Evolutionary conservation across 805 yeast species (phyloP).

Genomic region (Metschnikowia similis): DNA sequence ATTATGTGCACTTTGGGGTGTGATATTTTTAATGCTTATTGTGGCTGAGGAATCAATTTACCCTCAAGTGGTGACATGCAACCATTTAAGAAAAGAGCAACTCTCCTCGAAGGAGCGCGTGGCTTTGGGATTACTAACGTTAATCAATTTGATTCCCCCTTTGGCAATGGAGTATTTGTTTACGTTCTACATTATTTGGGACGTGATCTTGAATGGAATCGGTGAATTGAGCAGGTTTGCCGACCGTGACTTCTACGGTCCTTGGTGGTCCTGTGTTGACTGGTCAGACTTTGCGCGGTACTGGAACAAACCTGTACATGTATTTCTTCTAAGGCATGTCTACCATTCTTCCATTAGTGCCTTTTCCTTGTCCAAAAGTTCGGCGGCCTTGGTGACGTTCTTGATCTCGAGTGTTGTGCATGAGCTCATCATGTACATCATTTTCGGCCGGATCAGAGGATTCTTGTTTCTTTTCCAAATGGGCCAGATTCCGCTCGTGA

Average conservation of each 20-base stretch:
- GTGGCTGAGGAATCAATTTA: conserved; percentile 72
- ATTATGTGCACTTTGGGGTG: conserved; percentile 78
- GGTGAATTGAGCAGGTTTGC: conserved; percentile 87
- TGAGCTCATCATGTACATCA: conserved; percentile 87
- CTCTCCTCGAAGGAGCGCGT: conserved; percentile 3
- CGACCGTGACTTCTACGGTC: conserved; percentile 89
- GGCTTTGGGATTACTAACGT: conserved; percentile 23
- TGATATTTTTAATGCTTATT: conserved; percentile 75
- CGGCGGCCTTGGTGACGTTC: conserved; percentile 77
- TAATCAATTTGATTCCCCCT: conserved; percentile 75
- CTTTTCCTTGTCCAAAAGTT: conserved; percentile 54
- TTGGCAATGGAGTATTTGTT: conserved; percentile 72
- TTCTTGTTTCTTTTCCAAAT: conserved; percentile 78
- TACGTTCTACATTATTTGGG: conserved; percentile 91
- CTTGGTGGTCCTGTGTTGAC: conserved; percentile 95
- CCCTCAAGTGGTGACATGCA: conserved; percentile 64
- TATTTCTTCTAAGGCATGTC: conserved; percentile 85
- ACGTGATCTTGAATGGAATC: conserved; percentile 80
- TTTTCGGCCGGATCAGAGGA: conserved; percentile 76
- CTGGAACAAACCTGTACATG: conserved; percentile 95
- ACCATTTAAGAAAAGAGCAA: conserved; percentile 39
- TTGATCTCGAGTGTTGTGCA: conserved; percentile 78
- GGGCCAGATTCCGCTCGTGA: conserved; percentile 79
- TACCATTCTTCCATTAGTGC: conserved; percentile 87
- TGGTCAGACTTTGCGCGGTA: conserved; percentile 92